A percentile compares a stretch with the other conserved stretches of the same genome.
phyloP scores from a whole-genome alignment of 2,329 filamentous ascomycete species.

The Penicillium capsulatum region DNA sequence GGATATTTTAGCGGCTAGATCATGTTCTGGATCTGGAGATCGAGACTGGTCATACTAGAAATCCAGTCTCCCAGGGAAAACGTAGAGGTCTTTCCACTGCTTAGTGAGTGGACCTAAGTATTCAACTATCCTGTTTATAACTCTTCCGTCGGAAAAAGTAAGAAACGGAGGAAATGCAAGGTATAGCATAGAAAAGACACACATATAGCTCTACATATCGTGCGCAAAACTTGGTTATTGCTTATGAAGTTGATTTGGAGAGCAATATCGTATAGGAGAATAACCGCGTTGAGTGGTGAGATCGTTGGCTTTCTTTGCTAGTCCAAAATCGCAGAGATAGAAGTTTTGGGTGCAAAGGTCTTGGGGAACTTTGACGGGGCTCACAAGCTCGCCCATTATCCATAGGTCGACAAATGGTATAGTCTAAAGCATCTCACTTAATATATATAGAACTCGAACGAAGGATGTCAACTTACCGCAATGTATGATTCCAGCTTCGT shows the following conservation, averaged over 20 bases:
- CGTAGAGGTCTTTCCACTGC: conserved; percentile 21
- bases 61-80: conserved; percentile 10
- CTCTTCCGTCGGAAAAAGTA: conserved; percentile 11
- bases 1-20: conserved; percentile 7
- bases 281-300: conserved; percentile 4
- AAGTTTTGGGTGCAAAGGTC: conserved; percentile 21
- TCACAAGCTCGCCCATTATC: conserved; percentile 24
- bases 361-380: conserved; percentile 16
- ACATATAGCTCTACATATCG: conserved; percentile 32
- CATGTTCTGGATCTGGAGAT: conserved; percentile 6
- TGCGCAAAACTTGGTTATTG: conserved; percentile 22
- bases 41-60: conserved; percentile 26
- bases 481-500: conserved; percentile 25
- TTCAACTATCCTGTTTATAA: conserved; percentile 17
- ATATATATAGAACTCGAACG: conserved; percentile 18
- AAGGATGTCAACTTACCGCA: conserved; percentile 21
- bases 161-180: conserved; percentile 16
- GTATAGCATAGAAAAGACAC: conserved; percentile 25
- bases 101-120: conserved; percentile 24
- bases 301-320: conserved; percentile 20
- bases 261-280: conserved; percentile 20
- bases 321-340: conserved; percentile 28
- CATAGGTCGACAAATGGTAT: conserved; percentile 21
- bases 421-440: conserved; percentile 17
- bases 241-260: conserved; percentile 25